Evolutionary conservation across 495 filamentous ascomycete species (phyloP).

Genomic region (Bombardia bombarda): DNA sequence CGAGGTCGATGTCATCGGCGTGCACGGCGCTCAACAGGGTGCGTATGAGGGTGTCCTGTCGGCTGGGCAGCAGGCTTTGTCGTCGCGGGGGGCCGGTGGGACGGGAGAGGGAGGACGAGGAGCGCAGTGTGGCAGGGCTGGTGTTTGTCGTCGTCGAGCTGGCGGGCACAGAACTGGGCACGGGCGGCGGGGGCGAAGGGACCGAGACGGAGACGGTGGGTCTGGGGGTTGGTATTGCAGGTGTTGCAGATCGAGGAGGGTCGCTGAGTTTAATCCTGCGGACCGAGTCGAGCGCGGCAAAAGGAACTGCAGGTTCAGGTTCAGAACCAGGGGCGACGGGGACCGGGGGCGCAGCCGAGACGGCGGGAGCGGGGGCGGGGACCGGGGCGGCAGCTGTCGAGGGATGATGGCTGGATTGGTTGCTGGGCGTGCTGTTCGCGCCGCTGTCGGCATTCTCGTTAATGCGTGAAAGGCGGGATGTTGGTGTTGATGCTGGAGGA

Average conservation of each 20-base stretch:
- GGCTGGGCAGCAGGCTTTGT: constrained; percentile 41
- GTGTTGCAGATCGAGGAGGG: neutral
- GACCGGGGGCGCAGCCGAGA: no score
- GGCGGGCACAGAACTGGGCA: neutral
- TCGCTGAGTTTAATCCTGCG: constrained; percentile 1
- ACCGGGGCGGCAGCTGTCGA: neutral
- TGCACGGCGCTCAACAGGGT: constrained; percentile 32
- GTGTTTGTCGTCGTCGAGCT: constrained; percentile 2
- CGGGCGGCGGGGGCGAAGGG: neutral
- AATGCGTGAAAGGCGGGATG: no score
- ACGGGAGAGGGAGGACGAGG: constrained; percentile 7
- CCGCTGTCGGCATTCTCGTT: neutral
- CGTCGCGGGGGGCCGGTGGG: constrained; percentile 24
- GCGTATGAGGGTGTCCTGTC: constrained; percentile 39
- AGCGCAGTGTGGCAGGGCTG: neutral
- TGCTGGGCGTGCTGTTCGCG: neutral
- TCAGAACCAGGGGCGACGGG: neutral
- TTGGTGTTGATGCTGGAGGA: neutral
- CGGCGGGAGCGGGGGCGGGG: constrained; percentile 1
- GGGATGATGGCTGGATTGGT: neutral
- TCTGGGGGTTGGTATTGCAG: constrained; percentile 3
- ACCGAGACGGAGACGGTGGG: constrained; percentile 1
- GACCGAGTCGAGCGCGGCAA: no score
- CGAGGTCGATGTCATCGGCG: constrained; percentile 21
- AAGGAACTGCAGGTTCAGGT: neutral